Percentiles rank a stretch among this genome's conserved stretches.
Conservation (phyloP, 177 flowering plant species). For the Tripterygium wilfordii region DNA sequence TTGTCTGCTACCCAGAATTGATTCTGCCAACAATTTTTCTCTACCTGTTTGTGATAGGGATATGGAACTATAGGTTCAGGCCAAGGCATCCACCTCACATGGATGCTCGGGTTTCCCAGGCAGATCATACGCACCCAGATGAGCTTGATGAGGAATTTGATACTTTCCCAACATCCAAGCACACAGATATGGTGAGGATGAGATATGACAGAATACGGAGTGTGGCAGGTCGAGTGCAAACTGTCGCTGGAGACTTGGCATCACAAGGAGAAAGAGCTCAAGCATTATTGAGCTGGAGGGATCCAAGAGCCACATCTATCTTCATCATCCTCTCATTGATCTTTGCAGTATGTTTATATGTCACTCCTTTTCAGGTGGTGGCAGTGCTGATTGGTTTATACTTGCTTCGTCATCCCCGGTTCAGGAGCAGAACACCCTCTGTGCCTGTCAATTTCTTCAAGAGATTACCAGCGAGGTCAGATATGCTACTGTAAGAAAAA, state of each 20-base stretch:
- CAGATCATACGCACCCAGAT: slow-evolving; percentile 57
- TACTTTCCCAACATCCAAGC: slow-evolving; percentile 58
- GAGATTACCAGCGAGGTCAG: slow-evolving; percentile 79
- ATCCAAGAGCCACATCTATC: slow-evolving; percentile 81
- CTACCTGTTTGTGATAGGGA: slow-evolving; percentile 79
- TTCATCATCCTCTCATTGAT: slow-evolving; percentile 60
- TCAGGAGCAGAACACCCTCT: slow-evolving; percentile 75
- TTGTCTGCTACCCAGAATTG: slow-evolving; percentile 86
- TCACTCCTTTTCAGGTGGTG: slow-evolving; percentile 75
- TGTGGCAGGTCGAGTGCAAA: slow-evolving; percentile 72
- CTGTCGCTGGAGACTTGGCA: slow-evolving; percentile 84
- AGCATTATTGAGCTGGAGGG: slow-evolving; percentile 82
- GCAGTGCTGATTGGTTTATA: slow-evolving; percentile 64
- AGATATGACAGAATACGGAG: slow-evolving; percentile 81
- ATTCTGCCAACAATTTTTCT: slow-evolving; percentile 81
- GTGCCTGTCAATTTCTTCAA: slow-evolving; percentile 83
- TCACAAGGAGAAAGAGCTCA: slow-evolving; percentile 80
- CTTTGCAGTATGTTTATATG: slow-evolving; percentile 59
- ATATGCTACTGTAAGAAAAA: slow-evolving; percentile 45
- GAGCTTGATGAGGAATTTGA: slow-evolving; percentile 98
- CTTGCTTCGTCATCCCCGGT: slow-evolving; percentile 77
- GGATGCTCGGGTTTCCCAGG: slow-evolving; percentile 71
- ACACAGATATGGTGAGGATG: slow-evolving; percentile 57
- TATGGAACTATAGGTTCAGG: slow-evolving; percentile 86
- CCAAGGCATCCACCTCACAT: slow-evolving; percentile 81